Evolutionary conservation across 306 rosid species (phyloP), one percentile per base, ranked within the genome.

Genomic region (Sophora flavescens): DNA sequence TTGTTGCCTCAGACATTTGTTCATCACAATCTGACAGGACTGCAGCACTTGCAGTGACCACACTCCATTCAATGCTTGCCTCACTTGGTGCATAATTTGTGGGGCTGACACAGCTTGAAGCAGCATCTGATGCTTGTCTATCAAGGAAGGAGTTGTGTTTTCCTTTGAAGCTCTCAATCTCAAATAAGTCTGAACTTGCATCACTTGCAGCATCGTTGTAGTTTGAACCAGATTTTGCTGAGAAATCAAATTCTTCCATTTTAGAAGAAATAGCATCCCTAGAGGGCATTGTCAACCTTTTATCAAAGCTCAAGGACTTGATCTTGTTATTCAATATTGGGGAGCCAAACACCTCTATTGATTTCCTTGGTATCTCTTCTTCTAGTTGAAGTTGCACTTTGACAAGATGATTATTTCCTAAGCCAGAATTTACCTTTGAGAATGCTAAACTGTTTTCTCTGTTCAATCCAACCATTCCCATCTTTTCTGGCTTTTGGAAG

Each of bases 11-110:
- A 16, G 84, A 63, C 68, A 72, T 80, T 35, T 75, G 86, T 42
- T 93, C 98, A 48, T 93, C 96, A 62, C 48, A 84, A 35, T 93
- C 98, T 28, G 96, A 93, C 86, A 84, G 58, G 7, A 56, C 83
- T 53, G 89, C 95, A 16, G 88, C 96, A 71, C 97, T 95, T 6
- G 93, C 96, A 12, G 98, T 95, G 69, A 79, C 88, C 69, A 95
- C 97, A 76, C 97, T 92, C 98, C 98, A 95, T 17, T 92, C 97
- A 26, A 95, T 92, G 86, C 98, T 92, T 4, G 92, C 97, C 79
- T 95, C 98, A 41, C 98, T 95, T 14, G 97, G 98, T 28, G 96
- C 96, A 60, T 95, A 95, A 66, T 89, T 79, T 14, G 93, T 89
- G 1, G 93, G 94, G 44, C 93, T 88, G 39, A 68, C 84, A 60